A percentile compares a stretch with the other conserved stretches of the same genome.
Evolutionary conservation across 1,139 yeast species (phyloP).

Genomic region (Yamadazyma oceani): DNA sequence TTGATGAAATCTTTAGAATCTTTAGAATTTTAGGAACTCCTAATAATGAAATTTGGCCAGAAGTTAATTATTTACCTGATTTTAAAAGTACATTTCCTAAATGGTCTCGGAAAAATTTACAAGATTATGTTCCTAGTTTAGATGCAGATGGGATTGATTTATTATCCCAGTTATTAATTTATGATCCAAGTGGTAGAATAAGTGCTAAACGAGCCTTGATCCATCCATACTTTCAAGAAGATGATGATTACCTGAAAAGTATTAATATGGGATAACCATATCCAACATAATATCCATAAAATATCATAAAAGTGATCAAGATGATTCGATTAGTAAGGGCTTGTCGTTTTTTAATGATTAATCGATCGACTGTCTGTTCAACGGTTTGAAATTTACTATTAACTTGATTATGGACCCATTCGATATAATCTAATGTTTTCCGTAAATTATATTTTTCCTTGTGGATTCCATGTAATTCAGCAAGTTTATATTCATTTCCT

Average conservation of each 20-base stretch:
- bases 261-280: constrained; percentile 46
- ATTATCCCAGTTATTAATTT: constrained; percentile 74
- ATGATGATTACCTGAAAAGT: constrained; percentile 31
- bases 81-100: constrained; percentile 95
- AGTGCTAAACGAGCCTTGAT: constrained; percentile 90
- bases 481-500: background rate
- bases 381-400: constrained; percentile 9
- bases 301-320: background rate
- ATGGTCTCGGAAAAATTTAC: constrained; percentile 78
- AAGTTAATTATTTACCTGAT: constrained; percentile 89
- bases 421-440: constrained; percentile 8
- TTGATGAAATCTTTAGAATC: constrained; percentile 94
- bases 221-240: constrained; percentile 87
- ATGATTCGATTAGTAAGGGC: constrained; percentile 2
- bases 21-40: constrained; percentile 95
- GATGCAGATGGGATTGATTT: constrained; percentile 84
- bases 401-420: constrained; percentile 9
- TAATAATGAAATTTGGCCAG: constrained; percentile 93
- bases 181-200: constrained; percentile 92
- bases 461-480: constrained; percentile 1
- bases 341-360: constrained; percentile 4
- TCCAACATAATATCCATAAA: too few species aligned
- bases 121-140: constrained; percentile 73
- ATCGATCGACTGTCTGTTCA: constrained; percentile 5
- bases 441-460: background rate